Evolutionary conservation across 371 early-diverging fungal genomes (phyloP).

Genomic region (Mucor saturninus): DNA sequence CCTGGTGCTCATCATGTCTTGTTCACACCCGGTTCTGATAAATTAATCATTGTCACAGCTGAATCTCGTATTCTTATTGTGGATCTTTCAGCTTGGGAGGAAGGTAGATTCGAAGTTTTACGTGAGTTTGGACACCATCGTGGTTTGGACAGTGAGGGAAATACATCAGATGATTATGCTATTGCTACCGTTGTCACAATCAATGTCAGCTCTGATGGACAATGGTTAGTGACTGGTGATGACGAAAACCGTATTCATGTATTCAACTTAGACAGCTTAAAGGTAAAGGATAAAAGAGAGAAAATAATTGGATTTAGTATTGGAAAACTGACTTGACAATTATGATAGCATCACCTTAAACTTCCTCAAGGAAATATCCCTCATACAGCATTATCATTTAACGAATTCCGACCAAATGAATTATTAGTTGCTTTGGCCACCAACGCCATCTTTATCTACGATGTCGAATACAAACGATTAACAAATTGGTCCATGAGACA

Average conservation of each 20-base stretch:
- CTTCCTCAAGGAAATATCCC: constrained; percentile 71
- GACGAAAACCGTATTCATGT: constrained; percentile 74
- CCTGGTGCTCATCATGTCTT: constrained; percentile 63
- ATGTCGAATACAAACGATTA: constrained; percentile 69
- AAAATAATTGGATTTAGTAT: constrained; percentile 1
- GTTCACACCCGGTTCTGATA: constrained; percentile 76
- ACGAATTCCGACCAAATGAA: constrained; percentile 61
- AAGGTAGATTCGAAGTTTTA: constrained; percentile 57
- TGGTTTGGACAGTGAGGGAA: constrained; percentile 59
- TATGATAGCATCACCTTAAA: constrained; percentile 62
- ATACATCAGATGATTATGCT: constrained; percentile 47
- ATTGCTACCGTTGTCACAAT: constrained; percentile 65
- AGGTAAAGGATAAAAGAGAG: constrained; percentile 47
- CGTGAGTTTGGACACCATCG: constrained; percentile 68
- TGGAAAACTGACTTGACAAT: background rate
- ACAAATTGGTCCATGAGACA: constrained; percentile 83
- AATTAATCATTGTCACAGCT: constrained; percentile 65
- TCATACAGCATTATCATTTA: constrained; percentile 78
- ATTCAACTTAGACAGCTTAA: constrained; percentile 75
- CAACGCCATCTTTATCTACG: constrained; percentile 80
- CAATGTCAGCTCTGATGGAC: constrained; percentile 78
- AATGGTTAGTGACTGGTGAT: constrained; percentile 85
- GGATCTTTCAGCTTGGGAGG: constrained; percentile 62
- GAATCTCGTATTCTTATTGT: constrained; percentile 69
- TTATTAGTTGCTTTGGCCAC: constrained; percentile 69